These are phyloP conservation scores for Coniella lustricola DNA, from an alignment of 2,329 filamentous ascomycete genomes.

Conservation along the genomic window DNA sequence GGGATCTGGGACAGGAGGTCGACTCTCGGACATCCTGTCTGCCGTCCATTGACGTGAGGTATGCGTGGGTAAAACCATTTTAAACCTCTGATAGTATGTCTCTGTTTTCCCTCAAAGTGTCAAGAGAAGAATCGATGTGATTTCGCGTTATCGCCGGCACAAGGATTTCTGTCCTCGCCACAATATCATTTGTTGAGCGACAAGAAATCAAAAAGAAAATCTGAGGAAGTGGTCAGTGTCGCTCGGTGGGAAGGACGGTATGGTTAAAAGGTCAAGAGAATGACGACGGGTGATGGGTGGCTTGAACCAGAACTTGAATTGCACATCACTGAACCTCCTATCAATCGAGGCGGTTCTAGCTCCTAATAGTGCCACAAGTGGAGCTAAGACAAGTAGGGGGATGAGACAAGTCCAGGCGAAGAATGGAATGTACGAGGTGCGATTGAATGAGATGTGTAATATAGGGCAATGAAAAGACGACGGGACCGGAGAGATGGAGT, in stretches of 20 bases:
- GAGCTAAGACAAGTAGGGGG: slow-evolving; percentile 5
- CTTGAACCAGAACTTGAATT: background rate
- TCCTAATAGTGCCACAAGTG: slow-evolving; percentile 3
- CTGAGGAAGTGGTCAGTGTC: background rate
- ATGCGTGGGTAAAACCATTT: slow-evolving; percentile 12
- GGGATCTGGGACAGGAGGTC: slow-evolving; percentile 9
- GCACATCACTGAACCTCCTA: background rate
- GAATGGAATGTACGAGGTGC: background rate
- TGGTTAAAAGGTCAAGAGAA: background rate
- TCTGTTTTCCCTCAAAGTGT: too few species aligned
- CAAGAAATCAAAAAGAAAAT: background rate
- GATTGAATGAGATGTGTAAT: background rate
- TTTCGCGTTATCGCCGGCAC: too few species aligned
- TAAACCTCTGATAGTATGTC: background rate
- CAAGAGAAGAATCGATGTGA: too few species aligned
- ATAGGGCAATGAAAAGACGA: slow-evolving; percentile 3
- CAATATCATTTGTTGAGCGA: too few species aligned
- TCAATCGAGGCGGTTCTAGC: slow-evolving; percentile 1
- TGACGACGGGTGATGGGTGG: background rate
- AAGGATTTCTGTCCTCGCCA: too few species aligned
- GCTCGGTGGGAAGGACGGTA: background rate
- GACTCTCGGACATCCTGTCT: slow-evolving; percentile 10
- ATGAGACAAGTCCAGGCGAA: slow-evolving; percentile 1
- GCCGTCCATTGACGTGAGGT: slow-evolving; percentile 12
- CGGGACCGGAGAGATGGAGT: background rate